A percentile compares a stretch with the other conserved stretches of the same genome.
These are phyloP conservation scores for Epichloe typhina DNA, from an alignment of 2,329 filamentous ascomycete species.

Conservation along the genomic window DNA sequence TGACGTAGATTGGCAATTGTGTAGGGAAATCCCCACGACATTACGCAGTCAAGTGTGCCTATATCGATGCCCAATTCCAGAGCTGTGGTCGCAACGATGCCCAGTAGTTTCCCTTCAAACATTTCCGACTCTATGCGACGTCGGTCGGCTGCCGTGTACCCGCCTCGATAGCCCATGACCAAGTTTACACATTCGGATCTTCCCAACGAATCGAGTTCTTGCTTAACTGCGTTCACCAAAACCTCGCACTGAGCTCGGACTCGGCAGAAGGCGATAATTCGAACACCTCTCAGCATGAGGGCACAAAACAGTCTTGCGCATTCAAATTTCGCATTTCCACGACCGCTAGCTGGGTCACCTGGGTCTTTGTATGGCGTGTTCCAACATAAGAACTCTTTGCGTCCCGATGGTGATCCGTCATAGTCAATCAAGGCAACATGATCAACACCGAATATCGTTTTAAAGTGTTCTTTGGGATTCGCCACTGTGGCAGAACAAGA, in stretches of 20 bases:
- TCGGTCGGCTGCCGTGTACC: conserved; percentile 85
- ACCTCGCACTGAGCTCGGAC: conserved; percentile 82
- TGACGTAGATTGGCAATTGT: conserved; percentile 90
- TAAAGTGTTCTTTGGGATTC: conserved; percentile 85
- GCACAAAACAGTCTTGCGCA: conserved; percentile 86
- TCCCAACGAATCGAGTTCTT: conserved; percentile 60
- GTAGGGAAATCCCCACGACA: conserved; percentile 90
- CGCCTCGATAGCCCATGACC: conserved; percentile 92
- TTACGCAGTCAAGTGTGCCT: conserved; percentile 80
- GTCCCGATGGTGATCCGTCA: conserved; percentile 78
- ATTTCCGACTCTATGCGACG: conserved; percentile 85
- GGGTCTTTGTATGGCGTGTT: conserved; percentile 93
- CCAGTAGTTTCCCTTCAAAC: conserved; percentile 89
- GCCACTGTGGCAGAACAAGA: conserved; percentile 95
- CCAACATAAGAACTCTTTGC: conserved; percentile 96
- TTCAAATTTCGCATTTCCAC: conserved; percentile 71
- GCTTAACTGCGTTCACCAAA: conserved; percentile 65
- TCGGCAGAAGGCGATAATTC: conserved; percentile 86
- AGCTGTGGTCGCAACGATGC: conserved; percentile 87
- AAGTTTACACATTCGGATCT: conserved; percentile 61
- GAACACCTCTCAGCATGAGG: conserved; percentile 72
- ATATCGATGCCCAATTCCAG: conserved; percentile 93
- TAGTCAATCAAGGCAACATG: conserved; percentile 73
- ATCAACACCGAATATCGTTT: conserved; percentile 80
- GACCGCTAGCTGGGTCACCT: conserved; percentile 70